These are phyloP conservation scores for Oryza rufipogon DNA, from an alignment of 176 grass and related monocot genomes.

Conservation along the genomic window DNA sequence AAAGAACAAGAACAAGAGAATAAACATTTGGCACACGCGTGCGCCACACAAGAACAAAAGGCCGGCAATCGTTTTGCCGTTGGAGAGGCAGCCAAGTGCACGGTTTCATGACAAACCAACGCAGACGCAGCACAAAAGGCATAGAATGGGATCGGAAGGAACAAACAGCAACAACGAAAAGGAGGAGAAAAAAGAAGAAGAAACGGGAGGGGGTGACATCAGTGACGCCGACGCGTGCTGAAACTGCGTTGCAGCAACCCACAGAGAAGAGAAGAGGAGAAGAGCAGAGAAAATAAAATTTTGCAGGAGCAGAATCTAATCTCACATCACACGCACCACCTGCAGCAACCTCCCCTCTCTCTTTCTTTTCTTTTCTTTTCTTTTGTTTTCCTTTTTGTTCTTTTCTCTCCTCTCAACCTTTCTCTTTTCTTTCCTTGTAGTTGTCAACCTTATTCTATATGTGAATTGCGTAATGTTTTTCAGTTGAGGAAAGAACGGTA, in stretches of 20 bases:
- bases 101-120: neutral
- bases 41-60: neutral
- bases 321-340: conserved; percentile 7
- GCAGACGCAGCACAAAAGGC: neutral
- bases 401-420: neutral
- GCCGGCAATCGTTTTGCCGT: neutral
- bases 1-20: neutral
- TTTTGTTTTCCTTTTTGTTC: neutral
- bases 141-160: neutral
- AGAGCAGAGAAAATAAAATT: no score
- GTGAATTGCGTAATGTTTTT: neutral
- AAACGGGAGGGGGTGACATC: neutral
- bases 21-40: neutral
- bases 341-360: neutral
- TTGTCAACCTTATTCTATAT: neutral
- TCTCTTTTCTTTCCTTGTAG: neutral
- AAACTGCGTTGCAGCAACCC: neutral
- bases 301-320: conserved; percentile 9
- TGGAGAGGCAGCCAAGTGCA: conserved; percentile 19
- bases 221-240: conserved; percentile 16
- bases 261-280: neutral
- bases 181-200: neutral
- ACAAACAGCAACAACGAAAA: neutral
- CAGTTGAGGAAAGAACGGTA: neutral
- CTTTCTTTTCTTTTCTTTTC: neutral